These are phyloP conservation scores for Penicillium glabrum DNA, from an alignment of 2,329 filamentous ascomycete species.

Conservation along the genomic window DNA sequence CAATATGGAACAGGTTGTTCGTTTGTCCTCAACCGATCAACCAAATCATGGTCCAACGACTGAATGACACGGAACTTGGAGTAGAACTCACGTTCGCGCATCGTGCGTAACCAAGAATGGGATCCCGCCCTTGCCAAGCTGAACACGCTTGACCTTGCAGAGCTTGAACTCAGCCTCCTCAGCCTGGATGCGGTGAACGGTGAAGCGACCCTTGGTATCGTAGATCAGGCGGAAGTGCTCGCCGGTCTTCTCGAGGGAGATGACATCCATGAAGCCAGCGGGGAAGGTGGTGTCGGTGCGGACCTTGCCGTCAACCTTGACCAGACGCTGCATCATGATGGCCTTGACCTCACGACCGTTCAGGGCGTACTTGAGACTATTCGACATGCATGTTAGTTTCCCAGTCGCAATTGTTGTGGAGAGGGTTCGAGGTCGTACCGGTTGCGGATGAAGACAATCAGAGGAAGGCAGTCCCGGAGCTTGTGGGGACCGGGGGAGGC, in stretches of 20 bases:
- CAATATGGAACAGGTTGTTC: slow-evolving; percentile 27
- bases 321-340: slow-evolving; percentile 98
- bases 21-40: slow-evolving; percentile 50
- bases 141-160: slow-evolving; percentile 99
- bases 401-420: background rate
- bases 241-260: slow-evolving; percentile 98
- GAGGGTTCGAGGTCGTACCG: slow-evolving; percentile 43
- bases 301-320: slow-evolving; percentile 99
- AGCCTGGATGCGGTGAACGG: slow-evolving; percentile 96
- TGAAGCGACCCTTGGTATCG: slow-evolving; percentile 99
- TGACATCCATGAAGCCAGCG: slow-evolving; percentile 99
- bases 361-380: slow-evolving; percentile 98
- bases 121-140: slow-evolving; percentile 99
- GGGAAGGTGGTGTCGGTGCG: slow-evolving; percentile 98
- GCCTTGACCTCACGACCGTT: slow-evolving; percentile 97
- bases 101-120: slow-evolving; percentile 99
- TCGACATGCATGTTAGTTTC: slow-evolving; percentile 31
- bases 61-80: slow-evolving; percentile 88
- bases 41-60: slow-evolving; percentile 99
- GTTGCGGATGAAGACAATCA: slow-evolving; percentile 96
- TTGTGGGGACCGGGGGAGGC: slow-evolving; percentile 92
- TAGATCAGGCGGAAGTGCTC: slow-evolving; percentile 99
- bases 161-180: slow-evolving; percentile 99
- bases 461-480: slow-evolving; percentile 96
- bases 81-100: slow-evolving; percentile 97